These are phyloP conservation scores for Scorias spongiosa DNA, from an alignment of 2,329 filamentous ascomycete species.

Conservation along the genomic window DNA sequence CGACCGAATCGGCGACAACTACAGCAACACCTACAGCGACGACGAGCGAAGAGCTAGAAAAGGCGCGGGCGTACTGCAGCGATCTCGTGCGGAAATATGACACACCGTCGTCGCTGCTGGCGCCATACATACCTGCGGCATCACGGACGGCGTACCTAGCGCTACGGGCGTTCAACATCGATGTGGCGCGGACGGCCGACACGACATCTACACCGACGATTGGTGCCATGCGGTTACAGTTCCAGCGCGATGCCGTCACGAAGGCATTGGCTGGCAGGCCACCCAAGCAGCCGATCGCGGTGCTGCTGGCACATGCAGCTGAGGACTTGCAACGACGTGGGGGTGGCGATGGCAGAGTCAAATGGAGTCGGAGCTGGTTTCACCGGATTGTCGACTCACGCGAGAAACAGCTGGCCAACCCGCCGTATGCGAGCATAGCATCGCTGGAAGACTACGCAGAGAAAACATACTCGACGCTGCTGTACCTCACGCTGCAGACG, in stretches of 20 bases:
- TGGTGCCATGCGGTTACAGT: conserved; percentile 78
- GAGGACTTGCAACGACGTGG: conserved; percentile 37
- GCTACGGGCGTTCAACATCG: conserved; percentile 82
- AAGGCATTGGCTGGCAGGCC: conserved; percentile 63
- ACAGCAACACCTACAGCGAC: conserved; percentile 8
- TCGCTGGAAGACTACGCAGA: conserved; percentile 80
- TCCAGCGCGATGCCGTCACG: conserved; percentile 78
- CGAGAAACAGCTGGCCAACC: conserved; percentile 69
- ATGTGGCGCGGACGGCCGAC: conserved; percentile 79
- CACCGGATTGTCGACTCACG: conserved; percentile 63
- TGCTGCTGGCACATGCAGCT: conserved; percentile 63
- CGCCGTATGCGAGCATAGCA: conserved; percentile 59
- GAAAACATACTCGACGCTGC: conserved; percentile 82
- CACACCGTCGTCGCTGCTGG: conserved; percentile 72
- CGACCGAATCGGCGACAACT: no score
- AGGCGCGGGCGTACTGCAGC: conserved; percentile 43
- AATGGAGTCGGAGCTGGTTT: conserved; percentile 41
- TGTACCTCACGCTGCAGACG: conserved; percentile 73
- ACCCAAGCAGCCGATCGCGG: conserved; percentile 79
- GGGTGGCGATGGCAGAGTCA: conserved; percentile 24
- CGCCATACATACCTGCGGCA: conserved; percentile 64
- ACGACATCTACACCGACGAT: conserved; percentile 77
- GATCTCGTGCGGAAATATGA: conserved; percentile 60
- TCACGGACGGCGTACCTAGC: conserved; percentile 75
- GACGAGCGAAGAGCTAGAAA: conserved; percentile 31